Conservation (phyloP, 768 basidiomycete genomes). For the Amanita rubescens region DNA sequence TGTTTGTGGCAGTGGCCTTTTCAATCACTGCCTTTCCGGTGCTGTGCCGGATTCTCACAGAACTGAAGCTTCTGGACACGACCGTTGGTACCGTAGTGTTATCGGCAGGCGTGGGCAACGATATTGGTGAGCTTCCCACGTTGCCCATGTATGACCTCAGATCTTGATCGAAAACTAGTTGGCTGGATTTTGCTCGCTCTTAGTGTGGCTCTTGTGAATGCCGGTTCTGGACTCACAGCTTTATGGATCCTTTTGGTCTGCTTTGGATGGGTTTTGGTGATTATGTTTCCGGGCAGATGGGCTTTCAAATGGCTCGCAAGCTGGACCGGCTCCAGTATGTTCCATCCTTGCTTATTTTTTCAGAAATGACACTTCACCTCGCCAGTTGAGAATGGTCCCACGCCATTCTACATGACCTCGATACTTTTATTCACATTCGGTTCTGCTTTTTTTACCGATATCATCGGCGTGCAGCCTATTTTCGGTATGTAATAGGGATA, state of each 20-base stretch:
- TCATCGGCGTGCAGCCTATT: conserved; percentile 88
- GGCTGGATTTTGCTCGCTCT: conserved; percentile 88
- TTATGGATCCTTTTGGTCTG: conserved; percentile 79
- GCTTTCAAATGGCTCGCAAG: conserved; percentile 66
- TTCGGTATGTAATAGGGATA: conserved; percentile 46
- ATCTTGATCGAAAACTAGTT: conserved; percentile 25
- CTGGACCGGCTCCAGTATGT: conserved; percentile 62
- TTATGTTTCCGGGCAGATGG: conserved; percentile 59
- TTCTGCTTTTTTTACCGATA: conserved; percentile 88
- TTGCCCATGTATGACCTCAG: not conserved
- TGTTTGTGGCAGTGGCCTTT: conserved; percentile 90
- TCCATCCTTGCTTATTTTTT: not conserved
- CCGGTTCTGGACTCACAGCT: conserved; percentile 73
- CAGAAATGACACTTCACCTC: not conserved
- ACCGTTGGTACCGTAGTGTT: conserved; percentile 90
- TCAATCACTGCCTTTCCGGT: conserved; percentile 86
- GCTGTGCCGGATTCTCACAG: conserved; percentile 80
- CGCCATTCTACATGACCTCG: conserved; percentile 83
- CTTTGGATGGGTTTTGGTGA: conserved; percentile 72
- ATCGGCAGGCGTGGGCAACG: conserved; percentile 86
- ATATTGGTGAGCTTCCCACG: conserved; percentile 40
- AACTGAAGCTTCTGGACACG: conserved; percentile 87
- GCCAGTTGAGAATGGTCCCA: conserved; percentile 72
- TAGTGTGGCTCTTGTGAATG: conserved; percentile 88
- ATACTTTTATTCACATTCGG: conserved; percentile 77